These are phyloP conservation scores for Diaporthe nobilis DNA, from an alignment of 2,329 filamentous ascomycete genomes.

Conservation along the genomic window DNA sequence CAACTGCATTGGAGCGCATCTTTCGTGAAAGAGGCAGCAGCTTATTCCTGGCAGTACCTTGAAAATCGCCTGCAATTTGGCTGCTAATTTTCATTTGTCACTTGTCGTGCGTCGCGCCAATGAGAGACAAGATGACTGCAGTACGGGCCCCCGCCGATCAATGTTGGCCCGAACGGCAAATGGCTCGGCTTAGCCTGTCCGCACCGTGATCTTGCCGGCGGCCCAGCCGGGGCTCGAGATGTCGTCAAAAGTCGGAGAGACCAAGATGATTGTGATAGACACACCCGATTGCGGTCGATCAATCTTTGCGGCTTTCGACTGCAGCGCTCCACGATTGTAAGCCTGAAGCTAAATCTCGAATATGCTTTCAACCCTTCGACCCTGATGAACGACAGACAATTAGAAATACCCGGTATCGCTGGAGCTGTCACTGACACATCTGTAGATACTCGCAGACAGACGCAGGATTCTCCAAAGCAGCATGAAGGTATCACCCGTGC, in stretches of 20 bases:
- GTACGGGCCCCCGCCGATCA: slow-evolving; percentile 25
- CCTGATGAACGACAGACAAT: background rate
- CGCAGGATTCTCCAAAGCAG: background rate
- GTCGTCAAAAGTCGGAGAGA: background rate
- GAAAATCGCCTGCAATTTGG: slow-evolving; percentile 1
- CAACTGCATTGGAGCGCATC: slow-evolving; percentile 32
- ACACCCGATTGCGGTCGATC: background rate
- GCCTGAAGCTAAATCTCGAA: background rate
- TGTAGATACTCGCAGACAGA: background rate
- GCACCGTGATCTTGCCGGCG: slow-evolving; percentile 14
- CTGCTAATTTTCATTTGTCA: slow-evolving; percentile 30
- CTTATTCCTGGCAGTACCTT: background rate
- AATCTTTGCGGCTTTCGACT: slow-evolving; percentile 12
- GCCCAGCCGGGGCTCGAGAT: slow-evolving; percentile 23
- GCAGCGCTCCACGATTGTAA: background rate
- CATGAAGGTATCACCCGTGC: background rate
- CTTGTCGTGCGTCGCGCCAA: slow-evolving; percentile 24
- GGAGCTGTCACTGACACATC: background rate
- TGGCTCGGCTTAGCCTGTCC: slow-evolving; percentile 24
- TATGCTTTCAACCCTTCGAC: background rate
- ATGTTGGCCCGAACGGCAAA: slow-evolving; percentile 20
- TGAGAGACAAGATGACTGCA: slow-evolving; percentile 16
- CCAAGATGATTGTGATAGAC: background rate
- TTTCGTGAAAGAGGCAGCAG: slow-evolving; percentile 5
- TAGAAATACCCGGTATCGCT: background rate